Evolutionary conservation across 352 stramenopile genomes (phyloP), one percentile per base, ranked within the genome.

Genomic region (Pythium catenulatum): DNA sequence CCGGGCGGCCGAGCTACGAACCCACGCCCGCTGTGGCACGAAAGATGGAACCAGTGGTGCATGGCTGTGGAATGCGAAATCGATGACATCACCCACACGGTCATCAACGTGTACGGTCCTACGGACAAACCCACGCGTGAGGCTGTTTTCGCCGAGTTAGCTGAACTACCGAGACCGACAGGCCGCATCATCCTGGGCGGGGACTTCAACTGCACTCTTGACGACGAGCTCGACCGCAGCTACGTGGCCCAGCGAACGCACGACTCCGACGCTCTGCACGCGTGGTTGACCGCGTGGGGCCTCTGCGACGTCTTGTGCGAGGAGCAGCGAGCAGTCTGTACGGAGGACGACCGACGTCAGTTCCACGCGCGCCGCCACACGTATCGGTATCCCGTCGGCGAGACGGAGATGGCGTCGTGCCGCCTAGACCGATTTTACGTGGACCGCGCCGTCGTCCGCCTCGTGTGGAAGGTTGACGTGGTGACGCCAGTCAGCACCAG

Each of bases 201-300:
- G 6, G 70, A 79, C 36, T 79, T 79, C 70, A 79, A 79, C 23
- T 79, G 70, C 52, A 79, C 70, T 3, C 70, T 79, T 4, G 54
- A 79, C n/a, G 46, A 32, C 3, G 69, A 34, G 37, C 32, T 79
- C 5, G 69, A 79, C 36, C 46, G 69, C 19, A 68, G 48, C 25
- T 30, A 36, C 27, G 0, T 25, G 2, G 15, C 30, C 9, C 3
- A 5, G 0, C 69, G n/a, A 2, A 41, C 34, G n/a, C 48, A 66
- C 32, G 69, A 79, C 52, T 79, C 69, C 11, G 48, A 72, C 63
- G 11, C 48, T 25, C n/a, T 72, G 11, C 69, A 41, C 9, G 41
- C 39, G 3, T 23, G 45, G 36, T 37, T 70, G 14, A 37, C n/a
- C 8, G 8, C 30, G 34, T 70, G 59, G 59, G 21, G 4, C 19